These are phyloP conservation scores for Cynanchum wilfordii DNA, from an alignment of 257 asterid species.

Conservation along the genomic window DNA sequence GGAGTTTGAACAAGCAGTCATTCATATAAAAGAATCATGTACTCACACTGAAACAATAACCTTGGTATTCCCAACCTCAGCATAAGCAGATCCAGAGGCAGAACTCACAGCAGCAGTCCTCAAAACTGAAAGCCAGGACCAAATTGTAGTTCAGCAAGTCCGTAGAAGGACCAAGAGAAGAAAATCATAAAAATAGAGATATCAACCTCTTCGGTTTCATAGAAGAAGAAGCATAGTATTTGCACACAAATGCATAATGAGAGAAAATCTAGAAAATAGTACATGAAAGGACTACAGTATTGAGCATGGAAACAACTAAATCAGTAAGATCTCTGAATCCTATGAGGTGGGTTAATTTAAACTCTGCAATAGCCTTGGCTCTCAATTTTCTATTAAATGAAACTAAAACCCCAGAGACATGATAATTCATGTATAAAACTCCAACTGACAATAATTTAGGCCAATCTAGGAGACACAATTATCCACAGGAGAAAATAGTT, in stretches of 20 bases:
- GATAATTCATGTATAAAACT: neutral
- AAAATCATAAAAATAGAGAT: neutral
- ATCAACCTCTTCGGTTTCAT: neutral
- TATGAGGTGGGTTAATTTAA: neutral
- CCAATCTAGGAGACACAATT: neutral
- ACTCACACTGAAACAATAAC: constrained; percentile 98
- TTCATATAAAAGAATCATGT: constrained; percentile 4
- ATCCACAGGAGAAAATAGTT: neutral
- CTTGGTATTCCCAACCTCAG: constrained; percentile 91
- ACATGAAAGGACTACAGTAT: neutral
- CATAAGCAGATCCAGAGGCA: constrained; percentile 98
- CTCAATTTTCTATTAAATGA: neutral
- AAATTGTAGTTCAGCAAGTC: neutral
- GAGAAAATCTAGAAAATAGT: neutral
- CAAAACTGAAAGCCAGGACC: constrained; percentile 48
- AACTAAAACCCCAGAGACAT: neutral
- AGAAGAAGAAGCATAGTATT: neutral
- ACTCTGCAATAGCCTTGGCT: neutral
- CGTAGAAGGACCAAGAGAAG: neutral
- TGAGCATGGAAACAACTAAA: neutral
- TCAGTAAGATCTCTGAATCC: neutral
- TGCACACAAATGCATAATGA: neutral
- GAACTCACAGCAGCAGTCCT: constrained; percentile 89
- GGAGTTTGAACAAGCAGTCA: neutral
- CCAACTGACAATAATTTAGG: neutral